Evolutionary conservation across 108 stramenopile genomes (phyloP).

Genomic region (Fistulifera pelliculosa): DNA sequence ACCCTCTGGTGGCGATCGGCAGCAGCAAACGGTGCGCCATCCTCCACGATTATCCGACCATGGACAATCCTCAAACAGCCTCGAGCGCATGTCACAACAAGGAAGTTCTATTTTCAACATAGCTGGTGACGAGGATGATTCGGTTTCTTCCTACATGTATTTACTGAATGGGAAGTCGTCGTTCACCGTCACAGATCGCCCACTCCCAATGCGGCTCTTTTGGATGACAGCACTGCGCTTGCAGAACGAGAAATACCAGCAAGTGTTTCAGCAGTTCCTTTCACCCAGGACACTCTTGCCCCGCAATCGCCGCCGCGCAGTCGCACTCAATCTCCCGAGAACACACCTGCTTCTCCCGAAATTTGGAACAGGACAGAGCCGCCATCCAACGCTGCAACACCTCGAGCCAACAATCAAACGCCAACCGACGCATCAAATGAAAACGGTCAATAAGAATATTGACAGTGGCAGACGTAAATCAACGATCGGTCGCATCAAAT

Average conservation of each 20-base stretch:
- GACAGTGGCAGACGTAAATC: no score
- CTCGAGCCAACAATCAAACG: not conserved
- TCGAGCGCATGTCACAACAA: not conserved
- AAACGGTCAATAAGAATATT: no score
- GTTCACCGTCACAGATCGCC: conserved; percentile 9
- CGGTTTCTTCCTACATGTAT: conserved; percentile 23
- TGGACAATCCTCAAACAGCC: not conserved
- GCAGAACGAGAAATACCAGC: no score
- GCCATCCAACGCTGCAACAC: not conserved
- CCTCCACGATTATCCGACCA: not conserved
- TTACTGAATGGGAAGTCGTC: conserved; percentile 47
- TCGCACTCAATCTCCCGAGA: no score
- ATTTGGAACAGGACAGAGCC: not conserved
- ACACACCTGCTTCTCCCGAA: no score
- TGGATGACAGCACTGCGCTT: no score
- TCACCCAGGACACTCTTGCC: no score
- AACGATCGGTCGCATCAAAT: no score
- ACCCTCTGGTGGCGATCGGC: not conserved
- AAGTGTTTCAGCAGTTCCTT: no score
- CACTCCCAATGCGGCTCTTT: not conserved
- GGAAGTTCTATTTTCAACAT: not conserved
- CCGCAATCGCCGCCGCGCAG: no score
- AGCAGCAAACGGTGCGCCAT: not conserved
- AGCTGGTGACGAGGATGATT: conserved; percentile 14
- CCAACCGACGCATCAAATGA: no score